A percentile compares a stretch with the other conserved stretches of the same genome.
Conservation (phyloP, 805 yeast species). For the Candida takata region DNA sequence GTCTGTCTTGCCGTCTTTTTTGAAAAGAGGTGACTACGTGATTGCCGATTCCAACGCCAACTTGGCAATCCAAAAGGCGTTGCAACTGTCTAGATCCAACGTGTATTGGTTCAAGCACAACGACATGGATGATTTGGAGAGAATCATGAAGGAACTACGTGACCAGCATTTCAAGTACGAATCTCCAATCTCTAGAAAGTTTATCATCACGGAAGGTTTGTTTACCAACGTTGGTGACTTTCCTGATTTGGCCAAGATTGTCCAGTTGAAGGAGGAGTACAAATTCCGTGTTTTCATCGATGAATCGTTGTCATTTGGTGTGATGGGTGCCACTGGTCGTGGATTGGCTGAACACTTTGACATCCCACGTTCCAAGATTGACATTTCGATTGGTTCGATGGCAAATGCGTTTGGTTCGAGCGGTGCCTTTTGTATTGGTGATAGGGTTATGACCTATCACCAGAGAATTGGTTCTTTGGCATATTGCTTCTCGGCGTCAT, state of each 20-base stretch:
- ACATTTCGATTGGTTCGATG: constrained; percentile 82
- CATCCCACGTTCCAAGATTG: constrained; percentile 57
- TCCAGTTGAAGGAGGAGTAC: constrained; percentile 70
- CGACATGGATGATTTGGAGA: constrained; percentile 76
- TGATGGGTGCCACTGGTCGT: constrained; percentile 75
- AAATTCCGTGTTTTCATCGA: constrained; percentile 85
- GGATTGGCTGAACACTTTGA: constrained; percentile 75
- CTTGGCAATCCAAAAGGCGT: constrained; percentile 80
- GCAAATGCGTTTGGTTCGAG: constrained; percentile 76
- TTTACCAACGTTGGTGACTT: constrained; percentile 79
- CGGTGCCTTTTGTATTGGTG: constrained; percentile 94
- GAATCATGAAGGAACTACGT: constrained; percentile 45
- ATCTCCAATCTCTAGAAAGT: constrained; percentile 78
- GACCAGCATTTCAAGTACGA: constrained; percentile 29
- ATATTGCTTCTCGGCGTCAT: constrained; percentile 88
- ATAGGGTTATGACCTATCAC: constrained; percentile 74
- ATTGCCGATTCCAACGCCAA: constrained; percentile 78
- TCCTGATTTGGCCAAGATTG: constrained; percentile 58
- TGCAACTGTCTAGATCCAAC: constrained; percentile 78
- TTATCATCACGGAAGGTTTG: constrained; percentile 86
- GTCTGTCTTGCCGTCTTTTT: constrained; percentile 86
- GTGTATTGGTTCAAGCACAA: constrained; percentile 74
- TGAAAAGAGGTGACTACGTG: constrained; percentile 90
- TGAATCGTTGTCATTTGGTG: constrained; percentile 83
- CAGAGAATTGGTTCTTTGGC: constrained; percentile 88